Evolutionary conservation across 2,329 filamentous ascomycete species (phyloP).

Genomic region (Pseudogymnoascus sp.): DNA sequence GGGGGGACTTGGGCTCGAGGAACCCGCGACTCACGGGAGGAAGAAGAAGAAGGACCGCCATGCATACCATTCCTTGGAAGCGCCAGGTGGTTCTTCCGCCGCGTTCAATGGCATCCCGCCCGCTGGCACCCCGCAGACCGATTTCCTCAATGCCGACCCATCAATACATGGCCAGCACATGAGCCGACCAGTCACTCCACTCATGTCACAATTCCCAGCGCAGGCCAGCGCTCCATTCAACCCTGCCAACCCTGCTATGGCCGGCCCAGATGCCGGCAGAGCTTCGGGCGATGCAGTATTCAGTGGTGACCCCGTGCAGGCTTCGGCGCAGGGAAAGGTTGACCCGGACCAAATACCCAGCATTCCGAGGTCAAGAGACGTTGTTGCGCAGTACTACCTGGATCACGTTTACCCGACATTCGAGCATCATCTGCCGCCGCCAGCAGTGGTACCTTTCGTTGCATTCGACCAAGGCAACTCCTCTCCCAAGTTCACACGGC

Average conservation of each 20-base stretch:
- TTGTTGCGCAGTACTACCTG: conserved; percentile 74
- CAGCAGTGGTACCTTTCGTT: conserved; percentile 79
- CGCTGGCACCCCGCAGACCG: conserved; percentile 43
- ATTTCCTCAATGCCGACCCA: conserved; percentile 50
- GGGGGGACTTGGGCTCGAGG: conserved; percentile 61
- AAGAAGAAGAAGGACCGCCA: conserved; percentile 93
- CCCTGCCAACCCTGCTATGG: conserved; percentile 31
- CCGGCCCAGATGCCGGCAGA: conserved; percentile 20
- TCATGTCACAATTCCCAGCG: conserved; percentile 52
- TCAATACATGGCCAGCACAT: conserved; percentile 38
- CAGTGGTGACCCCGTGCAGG: conserved; percentile 41
- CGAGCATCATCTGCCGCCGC: conserved; percentile 85
- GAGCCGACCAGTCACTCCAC: conserved; percentile 36
- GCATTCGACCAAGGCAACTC: conserved; percentile 95
- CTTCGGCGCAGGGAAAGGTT: conserved; percentile 64
- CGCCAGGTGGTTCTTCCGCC: conserved; percentile 57
- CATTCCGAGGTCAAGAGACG: conserved; percentile 75
- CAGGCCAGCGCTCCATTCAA: conserved; percentile 45
- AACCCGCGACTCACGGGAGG: conserved; percentile 40
- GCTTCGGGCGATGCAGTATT: conserved; percentile 25
- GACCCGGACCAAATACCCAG: conserved; percentile 91
- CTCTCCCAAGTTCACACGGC: conserved; percentile 83
- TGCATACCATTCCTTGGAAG: conserved; percentile 80
- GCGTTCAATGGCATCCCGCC: conserved; percentile 61
- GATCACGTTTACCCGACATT: conserved; percentile 89